Evolutionary conservation across 1,284 basidiomycete genomes (phyloP), one percentile per base, ranked within the genome.

Genomic region (Ustilago sp.): DNA sequence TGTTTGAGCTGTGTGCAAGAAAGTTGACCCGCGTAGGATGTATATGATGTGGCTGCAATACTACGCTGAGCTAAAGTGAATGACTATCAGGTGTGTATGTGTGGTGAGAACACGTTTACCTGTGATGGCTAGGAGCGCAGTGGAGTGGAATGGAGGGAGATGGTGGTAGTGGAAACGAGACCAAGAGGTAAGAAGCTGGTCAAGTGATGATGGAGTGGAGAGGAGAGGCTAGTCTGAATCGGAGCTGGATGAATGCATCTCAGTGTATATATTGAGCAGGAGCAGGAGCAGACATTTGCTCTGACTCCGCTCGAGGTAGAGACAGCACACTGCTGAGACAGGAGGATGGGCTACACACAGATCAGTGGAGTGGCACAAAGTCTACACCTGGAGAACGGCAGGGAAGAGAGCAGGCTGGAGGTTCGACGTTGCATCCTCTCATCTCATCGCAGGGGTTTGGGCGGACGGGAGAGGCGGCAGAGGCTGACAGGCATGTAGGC

Each of bases 231-330:
- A 50, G 17, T 8, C 11, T 19, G 43, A 19, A 53, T 36, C 60
- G 60, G 60, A 63, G 52, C 60, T 63, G 43, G 41, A 31, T 34
- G 23, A 23, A 56, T 47, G 60, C 60, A 63, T 52, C 19, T 5
- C 35, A 8, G 32, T 63, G 60, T 63, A 63, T 63, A 63, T 55
- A 56, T 48, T 35, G 48, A 50, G 34, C 41, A 59, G n/a, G 8
- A 43, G 12, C 34, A 36, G 31, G 3, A 2, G 3, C 31, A 50
- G 13, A 28, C n/a, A 45, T 13, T 50, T 28, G 15, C 11, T n/a
- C 31, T 12, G 3, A 50, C 48, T 50, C 48, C 48, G 28, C 28
- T 50, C 11, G 48, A 13, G n/a, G 31, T 13, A 13, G 48, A 28
- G 41, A 7, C 31, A 28, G 3, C 48, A 31, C n/a, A 48, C n/a